Conservation (phyloP, 306 rosid species). For the Herpetospermum pedunculosum region DNA sequence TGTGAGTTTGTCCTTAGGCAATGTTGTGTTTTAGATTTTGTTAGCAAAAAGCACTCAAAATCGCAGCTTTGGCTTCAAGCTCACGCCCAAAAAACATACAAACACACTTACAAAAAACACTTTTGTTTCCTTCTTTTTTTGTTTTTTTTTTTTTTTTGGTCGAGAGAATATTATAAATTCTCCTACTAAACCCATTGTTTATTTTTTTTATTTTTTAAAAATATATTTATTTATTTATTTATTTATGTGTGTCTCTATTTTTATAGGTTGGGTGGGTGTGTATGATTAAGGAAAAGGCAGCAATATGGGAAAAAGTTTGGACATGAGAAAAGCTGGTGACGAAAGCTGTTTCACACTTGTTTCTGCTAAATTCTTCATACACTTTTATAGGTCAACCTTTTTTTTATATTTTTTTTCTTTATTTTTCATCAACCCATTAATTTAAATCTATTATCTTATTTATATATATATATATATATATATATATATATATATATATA, state of each 20-base stretch:
- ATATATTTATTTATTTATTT: background rate
- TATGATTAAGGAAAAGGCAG: background rate
- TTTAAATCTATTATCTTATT: no score
- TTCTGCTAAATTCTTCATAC: background rate
- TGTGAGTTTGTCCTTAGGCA: background rate
- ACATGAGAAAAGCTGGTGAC: background rate
- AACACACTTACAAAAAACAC: background rate
- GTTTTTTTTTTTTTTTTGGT: background rate
- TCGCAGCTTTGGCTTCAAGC: background rate
- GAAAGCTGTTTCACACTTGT: conserved; percentile 8
- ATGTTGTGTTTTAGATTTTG: background rate
- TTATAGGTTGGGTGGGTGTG: background rate
- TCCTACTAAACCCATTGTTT: background rate
- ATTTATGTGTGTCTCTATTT: background rate
- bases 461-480: no score
- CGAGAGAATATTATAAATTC: background rate
- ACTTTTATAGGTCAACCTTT: background rate
- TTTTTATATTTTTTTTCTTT: background rate
- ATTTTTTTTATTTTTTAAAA: background rate
- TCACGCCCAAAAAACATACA: background rate
- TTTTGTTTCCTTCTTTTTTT: background rate
- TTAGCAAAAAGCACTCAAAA: background rate
- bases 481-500: no score
- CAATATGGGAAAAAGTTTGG: background rate
- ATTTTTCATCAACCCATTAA: no score